phyloP scores from a whole-genome alignment of 2,329 filamentous ascomycete species.

The Penicillium sp. region DNA sequence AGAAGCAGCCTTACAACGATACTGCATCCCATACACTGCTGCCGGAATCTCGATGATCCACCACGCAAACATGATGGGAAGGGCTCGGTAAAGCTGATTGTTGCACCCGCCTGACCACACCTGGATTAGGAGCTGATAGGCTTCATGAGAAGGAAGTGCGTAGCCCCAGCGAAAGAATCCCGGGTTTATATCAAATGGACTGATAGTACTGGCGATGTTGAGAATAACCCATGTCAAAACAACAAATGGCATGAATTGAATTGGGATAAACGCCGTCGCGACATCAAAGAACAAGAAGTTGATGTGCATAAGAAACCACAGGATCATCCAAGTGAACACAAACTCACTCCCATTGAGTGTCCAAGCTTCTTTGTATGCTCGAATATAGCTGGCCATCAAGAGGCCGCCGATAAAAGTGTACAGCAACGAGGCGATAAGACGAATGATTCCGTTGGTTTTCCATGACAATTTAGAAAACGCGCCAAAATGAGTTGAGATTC shows the following conservation, averaged over 20 bases:
- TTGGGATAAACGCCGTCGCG: constrained; percentile 38
- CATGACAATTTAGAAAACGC: background rate
- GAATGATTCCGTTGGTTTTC: constrained; percentile 1
- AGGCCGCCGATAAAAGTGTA: constrained; percentile 1
- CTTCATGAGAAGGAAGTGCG: constrained; percentile 40
- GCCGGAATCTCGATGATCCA: constrained; percentile 23
- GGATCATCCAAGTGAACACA: constrained; percentile 39
- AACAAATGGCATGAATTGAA: constrained; percentile 42
- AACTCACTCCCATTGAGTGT: constrained; percentile 32
- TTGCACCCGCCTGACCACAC: constrained; percentile 46
- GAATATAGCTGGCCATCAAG: constrained; percentile 4
- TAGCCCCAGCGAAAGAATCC: constrained; percentile 45
- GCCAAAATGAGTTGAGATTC: constrained; percentile 34
- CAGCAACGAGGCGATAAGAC: background rate
- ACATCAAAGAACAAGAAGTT: constrained; percentile 44
- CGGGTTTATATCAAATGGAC: constrained; percentile 40
- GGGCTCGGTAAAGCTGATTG: constrained; percentile 36
- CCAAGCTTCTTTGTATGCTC: constrained; percentile 3
- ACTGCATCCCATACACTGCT: constrained; percentile 1
- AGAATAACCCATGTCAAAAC: constrained; percentile 43
- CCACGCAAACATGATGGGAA: constrained; percentile 45
- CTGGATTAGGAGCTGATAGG: constrained; percentile 42
- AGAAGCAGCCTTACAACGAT: constrained; percentile 1
- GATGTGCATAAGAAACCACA: constrained; percentile 45
- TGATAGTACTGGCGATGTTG: constrained; percentile 42